Percentiles rank a stretch among this genome's conserved stretches.
These are phyloP conservation scores for Hygrocybe coccinea DNA, from an alignment of 768 basidiomycete species.

Conservation along the genomic window DNA sequence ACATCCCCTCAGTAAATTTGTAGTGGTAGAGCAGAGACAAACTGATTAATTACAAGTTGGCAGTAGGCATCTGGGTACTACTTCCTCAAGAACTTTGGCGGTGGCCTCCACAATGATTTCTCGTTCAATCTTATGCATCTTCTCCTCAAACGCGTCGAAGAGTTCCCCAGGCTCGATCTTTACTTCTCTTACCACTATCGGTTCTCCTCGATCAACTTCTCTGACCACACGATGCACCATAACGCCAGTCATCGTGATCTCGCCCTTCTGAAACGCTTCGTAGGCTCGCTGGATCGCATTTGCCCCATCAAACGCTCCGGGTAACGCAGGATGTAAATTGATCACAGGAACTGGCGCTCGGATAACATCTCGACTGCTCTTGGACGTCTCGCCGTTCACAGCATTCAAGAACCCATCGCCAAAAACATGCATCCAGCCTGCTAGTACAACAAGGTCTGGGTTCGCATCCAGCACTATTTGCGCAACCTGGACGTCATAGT, in stretches of 20 bases:
- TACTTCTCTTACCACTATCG: conserved; percentile 76
- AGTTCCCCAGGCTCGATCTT: conserved; percentile 67
- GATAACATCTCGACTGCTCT: conserved; percentile 36
- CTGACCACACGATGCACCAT: conserved; percentile 95
- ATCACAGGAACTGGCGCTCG: conserved; percentile 72
- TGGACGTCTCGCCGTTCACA: conserved; percentile 41
- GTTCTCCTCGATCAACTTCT: conserved; percentile 90
- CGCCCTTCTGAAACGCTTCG: conserved; percentile 80
- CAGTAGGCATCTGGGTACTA: no score
- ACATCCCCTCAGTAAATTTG: neutral
- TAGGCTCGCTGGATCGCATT: conserved; percentile 85
- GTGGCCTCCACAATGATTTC: conserved; percentile 87
- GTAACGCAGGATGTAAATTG: conserved; percentile 94
- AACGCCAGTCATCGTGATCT: conserved; percentile 71
- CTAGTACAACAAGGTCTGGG: conserved; percentile 89
- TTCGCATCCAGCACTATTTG: conserved; percentile 52
- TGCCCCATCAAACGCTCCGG: conserved; percentile 95
- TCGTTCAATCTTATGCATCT: conserved; percentile 83
- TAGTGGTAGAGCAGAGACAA: neutral
- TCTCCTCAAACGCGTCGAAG: conserved; percentile 64
- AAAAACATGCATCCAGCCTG: conserved; percentile 98
- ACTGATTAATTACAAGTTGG: no score
- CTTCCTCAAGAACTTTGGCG: conserved; percentile 57
- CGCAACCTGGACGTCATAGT: conserved; percentile 84
- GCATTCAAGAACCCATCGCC: conserved; percentile 74